Conservation (phyloP, 2,329 filamentous ascomycete species). For the Aureobasidium leucospermi region DNA sequence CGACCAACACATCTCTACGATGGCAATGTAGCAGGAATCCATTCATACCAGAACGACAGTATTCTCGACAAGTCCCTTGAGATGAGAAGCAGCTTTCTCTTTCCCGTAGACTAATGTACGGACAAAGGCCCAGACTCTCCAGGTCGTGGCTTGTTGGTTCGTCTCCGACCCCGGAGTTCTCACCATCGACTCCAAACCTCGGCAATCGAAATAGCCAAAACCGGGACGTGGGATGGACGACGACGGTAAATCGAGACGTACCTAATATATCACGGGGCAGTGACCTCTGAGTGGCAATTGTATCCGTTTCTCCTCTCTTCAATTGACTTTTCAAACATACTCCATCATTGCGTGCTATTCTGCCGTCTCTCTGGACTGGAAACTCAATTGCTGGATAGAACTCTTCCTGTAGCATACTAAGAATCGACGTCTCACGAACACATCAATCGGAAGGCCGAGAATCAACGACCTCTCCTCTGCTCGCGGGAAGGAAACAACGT, state of each 20-base stretch:
- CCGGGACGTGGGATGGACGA: neutral
- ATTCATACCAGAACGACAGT: too few species aligned
- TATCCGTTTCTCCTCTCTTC: neutral
- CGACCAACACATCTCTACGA: too few species aligned
- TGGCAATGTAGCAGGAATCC: too few species aligned
- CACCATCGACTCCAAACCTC: neutral
- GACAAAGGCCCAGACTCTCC: neutral
- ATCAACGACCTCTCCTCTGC: too few species aligned
- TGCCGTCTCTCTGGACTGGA: neutral
- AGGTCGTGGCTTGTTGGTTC: neutral
- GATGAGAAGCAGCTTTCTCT: neutral
- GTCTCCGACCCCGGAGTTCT: conserved; percentile 7
- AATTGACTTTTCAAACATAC: neutral
- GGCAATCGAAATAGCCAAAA: conserved; percentile 6
- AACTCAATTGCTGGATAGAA: neutral
- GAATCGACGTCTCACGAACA: too few species aligned
- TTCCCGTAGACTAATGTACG: too few species aligned
- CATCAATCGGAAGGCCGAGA: too few species aligned
- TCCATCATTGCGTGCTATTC: neutral
- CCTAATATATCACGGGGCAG: neutral
- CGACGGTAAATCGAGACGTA: neutral
- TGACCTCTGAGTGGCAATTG: neutral
- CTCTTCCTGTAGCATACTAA: neutral
- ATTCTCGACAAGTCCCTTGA: neutral
- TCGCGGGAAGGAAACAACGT: neutral